Percentiles rank a stretch among this genome's conserved stretches.
phyloP scores from a whole-genome alignment of 2,329 filamentous ascomycete genomes.

The Paradendryphiella salina region DNA sequence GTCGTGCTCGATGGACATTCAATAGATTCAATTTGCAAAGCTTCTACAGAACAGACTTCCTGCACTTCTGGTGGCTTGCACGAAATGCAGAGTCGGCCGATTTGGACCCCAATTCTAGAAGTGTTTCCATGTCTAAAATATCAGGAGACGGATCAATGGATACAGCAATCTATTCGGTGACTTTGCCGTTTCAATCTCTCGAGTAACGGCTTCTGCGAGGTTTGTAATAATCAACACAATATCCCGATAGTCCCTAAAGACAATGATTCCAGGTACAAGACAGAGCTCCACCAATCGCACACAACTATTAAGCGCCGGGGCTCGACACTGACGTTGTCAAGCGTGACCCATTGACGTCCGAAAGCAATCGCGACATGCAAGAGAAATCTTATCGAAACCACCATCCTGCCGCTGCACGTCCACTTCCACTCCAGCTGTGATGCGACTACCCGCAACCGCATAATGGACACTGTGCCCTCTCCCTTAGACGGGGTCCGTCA shows the following conservation, averaged over 20 bases:
- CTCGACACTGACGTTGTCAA: not conserved
- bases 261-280: not conserved
- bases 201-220: too few relatives aligned
- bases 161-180: too few relatives aligned
- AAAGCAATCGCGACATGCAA: not conserved
- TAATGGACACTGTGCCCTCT: too few relatives aligned
- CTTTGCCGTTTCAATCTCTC: too few relatives aligned
- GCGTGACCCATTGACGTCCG: not conserved
- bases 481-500: too few relatives aligned
- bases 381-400: not conserved
- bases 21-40: not conserved
- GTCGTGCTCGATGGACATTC: not conserved
- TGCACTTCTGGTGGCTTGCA: too few relatives aligned
- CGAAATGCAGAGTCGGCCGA: too few relatives aligned
- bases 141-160: too few relatives aligned
- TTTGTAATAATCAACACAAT: too few relatives aligned
- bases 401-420: not conserved
- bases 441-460: not conserved
- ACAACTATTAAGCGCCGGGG: conserved; percentile 3
- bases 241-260: not conserved
- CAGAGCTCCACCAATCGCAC: conserved; percentile 4
- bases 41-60: too few relatives aligned
- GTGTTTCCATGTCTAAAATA: too few relatives aligned
- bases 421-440: not conserved
- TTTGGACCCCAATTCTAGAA: too few relatives aligned